Base-by-base conservation (phyloP, 1,284 basidiomycete species). In the Moesziomyces aphidis region DNA sequence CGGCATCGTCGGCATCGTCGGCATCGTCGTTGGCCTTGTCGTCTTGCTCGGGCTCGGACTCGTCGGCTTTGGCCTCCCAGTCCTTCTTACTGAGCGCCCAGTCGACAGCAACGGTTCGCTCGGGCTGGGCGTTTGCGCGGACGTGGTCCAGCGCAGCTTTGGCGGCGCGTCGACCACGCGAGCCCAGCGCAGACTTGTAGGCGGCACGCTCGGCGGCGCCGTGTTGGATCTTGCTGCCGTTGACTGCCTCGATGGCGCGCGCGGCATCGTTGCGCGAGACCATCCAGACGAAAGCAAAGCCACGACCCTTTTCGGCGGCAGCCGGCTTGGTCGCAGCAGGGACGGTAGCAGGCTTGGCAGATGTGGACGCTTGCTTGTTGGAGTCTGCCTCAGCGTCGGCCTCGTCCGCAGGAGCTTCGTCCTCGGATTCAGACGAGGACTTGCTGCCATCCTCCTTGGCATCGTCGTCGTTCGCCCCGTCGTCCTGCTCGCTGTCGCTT, bases 261-360 rank as follows among this genome's bases (percentile, higher is more conserved):
- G 94, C 91, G 4, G 95, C 95, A 80, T 95, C 93, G 68, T 91
- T 91, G 79, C 90, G 90, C 72, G 90, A 91, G 69, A 95, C 86
- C 89, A 94, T 95, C 94, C 95, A 97, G 15, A 98, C 91, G 80
- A 99, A 98, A 0, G 94, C 96, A 79, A 97, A 99, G 0, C 96
- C 95, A 76, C 93, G 91, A 23, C 89, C 89, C 23, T 90, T 72
- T 87, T 68, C 61, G 46, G 21, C 51, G 5, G 56, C 22, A 6
- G 31, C 44, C 64, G 81, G 90, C 70, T 93, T 92, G 9, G 93
- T 91, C 31, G 90, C 86, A 1, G 92, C 91, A 82, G 95, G 93
- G 43, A 70, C 65, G 11, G 61, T 36, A 4, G 34, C 39, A 24
- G 52, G 19, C 21, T 62, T 28, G 13, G 72, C 17, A 9, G 60